phyloP scores from a whole-genome alignment of 2,329 filamentous ascomycete genomes.

The Akanthomyces muscarius region DNA sequence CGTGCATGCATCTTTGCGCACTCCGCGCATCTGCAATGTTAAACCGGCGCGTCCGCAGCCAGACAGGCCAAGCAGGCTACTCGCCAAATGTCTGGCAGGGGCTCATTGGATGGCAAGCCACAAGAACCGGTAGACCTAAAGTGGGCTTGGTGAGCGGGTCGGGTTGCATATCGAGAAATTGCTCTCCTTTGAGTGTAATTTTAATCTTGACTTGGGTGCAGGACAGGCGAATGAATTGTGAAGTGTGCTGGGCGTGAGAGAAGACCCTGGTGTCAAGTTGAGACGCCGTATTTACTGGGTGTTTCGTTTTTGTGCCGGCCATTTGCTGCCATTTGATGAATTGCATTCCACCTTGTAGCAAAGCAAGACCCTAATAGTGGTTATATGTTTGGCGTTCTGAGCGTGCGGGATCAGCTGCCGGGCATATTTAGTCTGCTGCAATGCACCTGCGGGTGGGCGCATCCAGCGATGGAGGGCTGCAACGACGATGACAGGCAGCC shows the following conservation, averaged over 20 bases:
- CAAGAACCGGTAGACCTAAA: background rate
- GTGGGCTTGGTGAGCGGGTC: slow-evolving; percentile 12
- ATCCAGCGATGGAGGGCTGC: background rate
- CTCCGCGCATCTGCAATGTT: background rate
- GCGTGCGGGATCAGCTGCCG: no score
- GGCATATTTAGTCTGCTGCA: background rate
- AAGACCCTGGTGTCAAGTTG: background rate
- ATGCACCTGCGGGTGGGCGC: background rate
- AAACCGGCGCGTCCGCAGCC: background rate
- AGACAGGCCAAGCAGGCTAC: no score
- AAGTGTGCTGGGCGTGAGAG: background rate
- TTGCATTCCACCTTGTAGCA: background rate
- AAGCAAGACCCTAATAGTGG: no score
- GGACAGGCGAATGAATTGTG: background rate
- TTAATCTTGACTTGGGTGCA: background rate
- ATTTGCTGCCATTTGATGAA: background rate
- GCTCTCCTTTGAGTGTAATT: slow-evolving; percentile 4
- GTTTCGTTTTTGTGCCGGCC: background rate
- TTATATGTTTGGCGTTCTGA: no score
- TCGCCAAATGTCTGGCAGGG: background rate
- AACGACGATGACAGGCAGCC: no score
- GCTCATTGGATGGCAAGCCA: background rate
- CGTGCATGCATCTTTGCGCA: background rate
- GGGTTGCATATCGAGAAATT: slow-evolving; percentile 9
- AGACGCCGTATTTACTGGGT: background rate